Conservation (phyloP, 2,329 filamentous ascomycete genomes). For the Bertia moriformis region DNA sequence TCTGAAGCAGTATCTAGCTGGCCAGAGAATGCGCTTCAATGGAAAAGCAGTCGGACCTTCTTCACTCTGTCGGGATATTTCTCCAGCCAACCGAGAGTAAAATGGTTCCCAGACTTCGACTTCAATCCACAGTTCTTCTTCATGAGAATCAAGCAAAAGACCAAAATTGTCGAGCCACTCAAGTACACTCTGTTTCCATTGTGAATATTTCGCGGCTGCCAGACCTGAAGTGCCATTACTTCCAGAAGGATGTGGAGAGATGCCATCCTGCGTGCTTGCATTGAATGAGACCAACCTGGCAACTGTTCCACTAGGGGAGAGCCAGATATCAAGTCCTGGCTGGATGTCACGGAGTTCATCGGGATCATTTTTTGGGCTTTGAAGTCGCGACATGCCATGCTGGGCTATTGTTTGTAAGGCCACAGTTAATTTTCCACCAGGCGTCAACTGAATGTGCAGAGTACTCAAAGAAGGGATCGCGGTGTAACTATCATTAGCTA, state of each 20-base stretch:
- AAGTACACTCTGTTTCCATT: conserved; percentile 5
- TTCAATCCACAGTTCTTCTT: conserved; percentile 20
- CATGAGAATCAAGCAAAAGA: conserved; percentile 11
- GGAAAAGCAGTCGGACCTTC: conserved; percentile 11
- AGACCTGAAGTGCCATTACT: too few species aligned
- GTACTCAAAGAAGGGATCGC: conserved; percentile 16
- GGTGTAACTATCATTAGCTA: conserved; percentile 10
- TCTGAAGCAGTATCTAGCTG: conserved; percentile 23
- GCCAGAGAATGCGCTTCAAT: conserved; percentile 25
- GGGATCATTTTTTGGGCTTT: conserved; percentile 7
- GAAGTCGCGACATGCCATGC: conserved; percentile 16
- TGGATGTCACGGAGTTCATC: conserved; percentile 6
- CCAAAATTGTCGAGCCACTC: conserved; percentile 21
- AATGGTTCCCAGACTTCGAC: conserved; percentile 23
- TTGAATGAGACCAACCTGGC: conserved; percentile 15
- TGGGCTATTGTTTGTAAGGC: conserved; percentile 19
- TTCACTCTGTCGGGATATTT: conserved; percentile 11
- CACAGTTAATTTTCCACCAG: conserved; percentile 17
- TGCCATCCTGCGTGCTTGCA: conserved; percentile 4
- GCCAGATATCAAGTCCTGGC: conserved; percentile 19
- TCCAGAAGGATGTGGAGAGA: too few species aligned
- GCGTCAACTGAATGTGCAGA: conserved; percentile 18
- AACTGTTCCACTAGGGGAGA: conserved; percentile 20
- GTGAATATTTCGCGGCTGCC: too few species aligned
- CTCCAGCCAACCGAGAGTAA: conserved; percentile 17